phyloP scores from a whole-genome alignment of 2,329 filamentous ascomycete genomes.

The Trichoderma asperellum region DNA sequence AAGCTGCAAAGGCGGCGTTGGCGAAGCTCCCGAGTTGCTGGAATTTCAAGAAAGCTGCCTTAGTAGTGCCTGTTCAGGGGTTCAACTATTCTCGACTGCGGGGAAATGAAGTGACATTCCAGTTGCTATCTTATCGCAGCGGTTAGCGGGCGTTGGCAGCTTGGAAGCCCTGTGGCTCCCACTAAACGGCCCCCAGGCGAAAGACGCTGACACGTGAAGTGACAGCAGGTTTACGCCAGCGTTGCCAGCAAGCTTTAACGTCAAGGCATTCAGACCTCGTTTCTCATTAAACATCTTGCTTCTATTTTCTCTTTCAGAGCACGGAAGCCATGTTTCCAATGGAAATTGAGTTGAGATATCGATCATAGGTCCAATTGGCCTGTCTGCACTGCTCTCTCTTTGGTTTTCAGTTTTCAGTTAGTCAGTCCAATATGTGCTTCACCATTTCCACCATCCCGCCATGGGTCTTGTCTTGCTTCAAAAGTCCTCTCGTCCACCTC shows the following conservation, averaged over 20 bases:
- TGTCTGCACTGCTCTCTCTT: not conserved
- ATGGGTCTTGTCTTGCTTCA: not conserved
- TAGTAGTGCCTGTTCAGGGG: slow-evolving; percentile 25
- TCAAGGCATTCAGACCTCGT: not conserved
- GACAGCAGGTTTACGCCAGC: not conserved
- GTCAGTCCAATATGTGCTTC: not conserved
- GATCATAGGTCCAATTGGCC: not conserved
- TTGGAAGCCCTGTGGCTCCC: not conserved
- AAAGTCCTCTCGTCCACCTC: not conserved
- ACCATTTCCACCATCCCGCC: not conserved
- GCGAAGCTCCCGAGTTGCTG: slow-evolving; percentile 3
- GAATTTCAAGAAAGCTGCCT: not conserved
- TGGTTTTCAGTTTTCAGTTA: not conserved
- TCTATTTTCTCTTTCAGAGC: not conserved
- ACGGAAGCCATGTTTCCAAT: not conserved
- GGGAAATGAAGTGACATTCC: slow-evolving; percentile 25
- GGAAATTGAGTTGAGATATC: not conserved
- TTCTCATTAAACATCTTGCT: not conserved
- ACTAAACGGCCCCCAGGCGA: not conserved
- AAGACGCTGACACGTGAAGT: slow-evolving; percentile 21
- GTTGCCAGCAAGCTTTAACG: not conserved
- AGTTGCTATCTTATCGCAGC: slow-evolving; percentile 23
- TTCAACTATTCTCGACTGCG: slow-evolving; percentile 14
- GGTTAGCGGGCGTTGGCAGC: not conserved
- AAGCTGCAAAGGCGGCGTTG: slow-evolving; percentile 1